phyloP scores from a whole-genome alignment of 352 stramenopile genomes.

The Lagenidium giganteum region DNA sequence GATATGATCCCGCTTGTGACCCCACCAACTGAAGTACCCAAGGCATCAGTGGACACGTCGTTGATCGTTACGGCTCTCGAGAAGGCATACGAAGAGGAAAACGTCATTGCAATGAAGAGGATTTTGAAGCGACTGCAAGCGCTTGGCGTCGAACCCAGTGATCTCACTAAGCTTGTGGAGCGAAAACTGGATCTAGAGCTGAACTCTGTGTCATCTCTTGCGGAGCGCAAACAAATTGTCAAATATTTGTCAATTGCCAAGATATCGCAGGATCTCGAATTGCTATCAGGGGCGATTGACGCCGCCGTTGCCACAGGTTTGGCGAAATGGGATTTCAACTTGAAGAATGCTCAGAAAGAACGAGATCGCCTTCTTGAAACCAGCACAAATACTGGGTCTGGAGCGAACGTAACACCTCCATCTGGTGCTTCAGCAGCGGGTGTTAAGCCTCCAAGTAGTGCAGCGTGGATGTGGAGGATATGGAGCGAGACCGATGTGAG shows the following conservation, averaged over 20 bases:
- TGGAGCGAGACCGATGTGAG: constrained; percentile 1
- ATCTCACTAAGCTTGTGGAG: constrained; percentile 26
- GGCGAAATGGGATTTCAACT: constrained; percentile 78
- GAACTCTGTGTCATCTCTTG: constrained; percentile 31
- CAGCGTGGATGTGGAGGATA: not conserved
- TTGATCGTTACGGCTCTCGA: constrained; percentile 44
- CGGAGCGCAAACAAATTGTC: constrained; percentile 69
- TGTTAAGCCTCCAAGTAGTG: too few species aligned
- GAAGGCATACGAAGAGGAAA: constrained; percentile 62
- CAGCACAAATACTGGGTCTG: constrained; percentile 43
- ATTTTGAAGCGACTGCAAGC: constrained; percentile 36
- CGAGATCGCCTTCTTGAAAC: too few species aligned
- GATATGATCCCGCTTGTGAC: not conserved
- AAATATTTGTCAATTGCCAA: constrained; percentile 74
- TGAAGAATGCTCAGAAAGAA: constrained; percentile 72
- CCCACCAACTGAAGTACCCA: not conserved
- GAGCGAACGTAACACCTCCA: constrained; percentile 1
- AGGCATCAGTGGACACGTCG: constrained; percentile 23
- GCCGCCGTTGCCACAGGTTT: constrained; percentile 48
- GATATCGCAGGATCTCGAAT: constrained; percentile 56
- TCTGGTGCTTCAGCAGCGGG: not conserved
- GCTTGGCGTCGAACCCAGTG: constrained; percentile 28
- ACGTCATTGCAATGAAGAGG: constrained; percentile 53
- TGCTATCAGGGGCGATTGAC: constrained; percentile 66
- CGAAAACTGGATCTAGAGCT: constrained; percentile 22